Percentiles rank a stretch among this genome's conserved stretches.
These are phyloP conservation scores for Pseudogymnoascus sp. DNA, from an alignment of 2,329 filamentous ascomycete species.

Conservation along the genomic window DNA sequence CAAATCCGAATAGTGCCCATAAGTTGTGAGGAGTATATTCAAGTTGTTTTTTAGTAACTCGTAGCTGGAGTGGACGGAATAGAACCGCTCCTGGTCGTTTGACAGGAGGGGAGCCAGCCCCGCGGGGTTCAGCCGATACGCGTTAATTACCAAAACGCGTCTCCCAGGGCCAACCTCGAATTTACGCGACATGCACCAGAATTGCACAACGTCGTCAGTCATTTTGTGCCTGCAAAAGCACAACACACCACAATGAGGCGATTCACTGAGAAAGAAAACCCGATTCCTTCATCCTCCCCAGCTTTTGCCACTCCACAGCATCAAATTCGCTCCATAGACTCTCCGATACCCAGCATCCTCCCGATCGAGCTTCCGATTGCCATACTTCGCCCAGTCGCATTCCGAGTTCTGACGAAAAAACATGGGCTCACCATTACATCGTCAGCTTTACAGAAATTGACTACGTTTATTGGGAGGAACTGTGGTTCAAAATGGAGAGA, in stretches of 20 bases:
- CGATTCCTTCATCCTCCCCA: conserved; percentile 80
- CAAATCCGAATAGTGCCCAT: neutral
- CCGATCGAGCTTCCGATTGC: conserved; percentile 84
- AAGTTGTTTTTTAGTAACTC: neutral
- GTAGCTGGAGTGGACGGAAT: neutral
- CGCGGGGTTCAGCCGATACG: neutral
- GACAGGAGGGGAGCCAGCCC: neutral
- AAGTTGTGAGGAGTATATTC: neutral
- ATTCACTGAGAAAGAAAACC: conserved; percentile 34
- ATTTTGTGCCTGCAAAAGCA: neutral
- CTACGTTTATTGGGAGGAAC: conserved; percentile 83
- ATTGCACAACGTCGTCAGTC: conserved; percentile 1
- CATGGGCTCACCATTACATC: conserved; percentile 90
- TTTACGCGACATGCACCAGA: conserved; percentile 6
- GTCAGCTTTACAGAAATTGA: conserved; percentile 74
- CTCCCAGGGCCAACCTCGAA: neutral
- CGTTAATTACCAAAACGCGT: conserved; percentile 6
- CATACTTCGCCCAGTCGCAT: conserved; percentile 81
- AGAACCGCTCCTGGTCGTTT: neutral
- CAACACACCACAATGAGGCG: neutral
- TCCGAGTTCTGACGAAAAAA: conserved; percentile 95
- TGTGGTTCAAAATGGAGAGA: conserved; percentile 96
- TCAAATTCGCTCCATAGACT: conserved; percentile 55
- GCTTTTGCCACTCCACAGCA: conserved; percentile 83
- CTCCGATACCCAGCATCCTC: conserved; percentile 48